Percentiles rank a stretch among this genome's conserved stretches.
Evolutionary conservation across 164 flowering plant genomes (phyloP).

Genomic region (Piper betle): DNA sequence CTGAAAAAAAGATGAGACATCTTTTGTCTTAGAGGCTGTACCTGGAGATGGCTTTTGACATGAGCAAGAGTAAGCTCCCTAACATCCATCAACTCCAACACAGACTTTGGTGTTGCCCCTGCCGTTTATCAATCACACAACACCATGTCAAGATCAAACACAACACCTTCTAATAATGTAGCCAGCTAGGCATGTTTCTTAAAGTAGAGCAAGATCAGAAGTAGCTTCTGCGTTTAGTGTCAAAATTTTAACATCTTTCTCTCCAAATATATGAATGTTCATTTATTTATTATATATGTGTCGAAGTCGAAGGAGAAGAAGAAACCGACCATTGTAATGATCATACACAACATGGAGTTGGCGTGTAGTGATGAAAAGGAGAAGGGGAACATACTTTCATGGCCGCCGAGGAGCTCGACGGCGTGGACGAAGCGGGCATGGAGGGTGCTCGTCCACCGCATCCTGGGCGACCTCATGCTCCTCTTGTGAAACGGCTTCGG

Average conservation of each 20-base stretch:
- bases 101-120: slow-evolving; percentile 81
- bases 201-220: too few relatives aligned
- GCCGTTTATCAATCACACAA: not conserved
- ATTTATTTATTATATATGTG: too few relatives aligned
- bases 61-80: slow-evolving; percentile 72
- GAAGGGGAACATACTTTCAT: slow-evolving; percentile 40
- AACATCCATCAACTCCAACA: slow-evolving; percentile 73
- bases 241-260: too few relatives aligned
- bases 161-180: not conserved
- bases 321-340: not conserved
- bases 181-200: not conserved
- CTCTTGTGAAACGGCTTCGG: slow-evolving; percentile 38
- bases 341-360: too few relatives aligned
- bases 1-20: slow-evolving; percentile 3
- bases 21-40: slow-evolving; percentile 7
- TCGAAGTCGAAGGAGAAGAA: slow-evolving; percentile 3
- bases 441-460: slow-evolving; percentile 67
- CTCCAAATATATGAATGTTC: too few relatives aligned
- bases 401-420: slow-evolving; percentile 71
- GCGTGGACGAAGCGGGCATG: slow-evolving; percentile 67
- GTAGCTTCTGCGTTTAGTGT: too few relatives aligned
- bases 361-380: not conserved
- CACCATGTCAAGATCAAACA: not conserved
- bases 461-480: slow-evolving; percentile 59
- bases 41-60: slow-evolving; percentile 76